These are phyloP conservation scores for Decorospora gaudefroyi DNA, from an alignment of 2,329 filamentous ascomycete genomes.

Conservation along the genomic window DNA sequence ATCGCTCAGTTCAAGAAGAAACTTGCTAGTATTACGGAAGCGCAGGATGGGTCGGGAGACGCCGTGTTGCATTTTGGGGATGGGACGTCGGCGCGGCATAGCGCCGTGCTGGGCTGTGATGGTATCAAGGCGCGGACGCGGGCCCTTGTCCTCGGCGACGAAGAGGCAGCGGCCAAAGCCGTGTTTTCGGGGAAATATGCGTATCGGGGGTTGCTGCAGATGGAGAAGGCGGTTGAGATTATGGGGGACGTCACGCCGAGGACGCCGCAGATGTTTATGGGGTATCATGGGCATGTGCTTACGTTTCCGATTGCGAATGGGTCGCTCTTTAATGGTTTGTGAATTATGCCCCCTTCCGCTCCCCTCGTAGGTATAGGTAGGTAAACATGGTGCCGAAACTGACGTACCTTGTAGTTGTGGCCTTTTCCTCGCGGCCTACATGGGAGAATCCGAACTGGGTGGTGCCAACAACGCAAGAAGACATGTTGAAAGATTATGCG, in stretches of 20 bases:
- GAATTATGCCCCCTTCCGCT: not conserved
- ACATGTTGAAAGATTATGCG: constrained; percentile 36
- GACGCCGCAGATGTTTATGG: constrained; percentile 62
- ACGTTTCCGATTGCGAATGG: constrained; percentile 65
- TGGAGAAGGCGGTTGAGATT: constrained; percentile 56
- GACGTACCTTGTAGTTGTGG: constrained; percentile 34
- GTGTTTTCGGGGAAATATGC: constrained; percentile 63
- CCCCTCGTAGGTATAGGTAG: no score
- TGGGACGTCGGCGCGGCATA: constrained; percentile 51
- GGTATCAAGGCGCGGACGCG: constrained; percentile 65
- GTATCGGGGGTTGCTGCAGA: constrained; percentile 66
- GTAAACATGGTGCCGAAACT: no score
- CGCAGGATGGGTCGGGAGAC: constrained; percentile 30
- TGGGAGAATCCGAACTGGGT: constrained; percentile 37
- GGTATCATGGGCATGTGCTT: constrained; percentile 61
- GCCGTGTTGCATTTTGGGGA: constrained; percentile 51
- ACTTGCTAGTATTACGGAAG: constrained; percentile 30
- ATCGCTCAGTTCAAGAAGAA: constrained; percentile 51
- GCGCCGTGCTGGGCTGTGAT: constrained; percentile 64
- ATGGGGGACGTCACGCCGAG: constrained; percentile 56
- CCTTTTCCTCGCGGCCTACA: constrained; percentile 26
- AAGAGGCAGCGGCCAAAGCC: constrained; percentile 49
- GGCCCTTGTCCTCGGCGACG: constrained; percentile 56
- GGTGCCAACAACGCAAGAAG: constrained; percentile 29
- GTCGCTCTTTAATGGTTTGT: constrained; percentile 57